A percentile compares a stretch with the other conserved stretches of the same genome.
These are phyloP conservation scores for Beauveria sp. DNA, from an alignment of 2,329 filamentous ascomycete species.

Conservation along the genomic window DNA sequence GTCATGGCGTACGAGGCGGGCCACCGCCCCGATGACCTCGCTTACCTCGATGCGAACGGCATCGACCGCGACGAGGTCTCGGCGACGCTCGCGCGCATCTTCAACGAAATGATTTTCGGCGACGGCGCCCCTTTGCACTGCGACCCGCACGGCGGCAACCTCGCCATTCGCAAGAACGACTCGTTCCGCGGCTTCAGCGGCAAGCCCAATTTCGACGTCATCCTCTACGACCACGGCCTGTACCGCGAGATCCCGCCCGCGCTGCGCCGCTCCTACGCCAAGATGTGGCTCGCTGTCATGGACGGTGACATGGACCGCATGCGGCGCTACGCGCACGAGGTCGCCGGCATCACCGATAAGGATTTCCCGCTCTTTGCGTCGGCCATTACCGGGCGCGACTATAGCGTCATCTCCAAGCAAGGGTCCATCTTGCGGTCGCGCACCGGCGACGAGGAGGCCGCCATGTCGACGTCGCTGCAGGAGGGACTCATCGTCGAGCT, in stretches of 20 bases:
- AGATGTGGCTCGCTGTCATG: constrained; percentile 94
- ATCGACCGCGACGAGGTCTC: constrained; percentile 96
- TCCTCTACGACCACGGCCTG: constrained; percentile 93
- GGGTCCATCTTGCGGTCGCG: constrained; percentile 50
- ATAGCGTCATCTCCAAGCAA: constrained; percentile 60
- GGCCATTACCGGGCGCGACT: constrained; percentile 93
- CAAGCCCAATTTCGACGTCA: constrained; percentile 79
- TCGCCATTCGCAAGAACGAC: constrained; percentile 77
- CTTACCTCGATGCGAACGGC: constrained; percentile 72
- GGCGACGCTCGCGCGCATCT: constrained; percentile 79
- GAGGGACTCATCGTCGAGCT: constrained; percentile 85
- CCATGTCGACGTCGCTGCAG: constrained; percentile 75
- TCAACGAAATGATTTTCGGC: constrained; percentile 99
- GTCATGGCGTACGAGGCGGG: constrained; percentile 94
- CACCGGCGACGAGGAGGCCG: constrained; percentile 70
- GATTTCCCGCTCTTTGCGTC: constrained; percentile 94
- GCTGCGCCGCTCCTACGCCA: constrained; percentile 80
- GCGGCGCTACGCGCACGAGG: constrained; percentile 81
- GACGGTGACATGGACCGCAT: constrained; percentile 79
- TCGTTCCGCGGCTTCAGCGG: constrained; percentile 40
- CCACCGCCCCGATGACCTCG: constrained; percentile 78
- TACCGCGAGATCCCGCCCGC: constrained; percentile 83
- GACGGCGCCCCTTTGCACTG: constrained; percentile 84
- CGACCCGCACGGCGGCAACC: constrained; percentile 93
- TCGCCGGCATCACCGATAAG: constrained; percentile 79